These are phyloP conservation scores for Lipomyces yamadae DNA, from an alignment of 805 yeast species.

Conservation along the genomic window DNA sequence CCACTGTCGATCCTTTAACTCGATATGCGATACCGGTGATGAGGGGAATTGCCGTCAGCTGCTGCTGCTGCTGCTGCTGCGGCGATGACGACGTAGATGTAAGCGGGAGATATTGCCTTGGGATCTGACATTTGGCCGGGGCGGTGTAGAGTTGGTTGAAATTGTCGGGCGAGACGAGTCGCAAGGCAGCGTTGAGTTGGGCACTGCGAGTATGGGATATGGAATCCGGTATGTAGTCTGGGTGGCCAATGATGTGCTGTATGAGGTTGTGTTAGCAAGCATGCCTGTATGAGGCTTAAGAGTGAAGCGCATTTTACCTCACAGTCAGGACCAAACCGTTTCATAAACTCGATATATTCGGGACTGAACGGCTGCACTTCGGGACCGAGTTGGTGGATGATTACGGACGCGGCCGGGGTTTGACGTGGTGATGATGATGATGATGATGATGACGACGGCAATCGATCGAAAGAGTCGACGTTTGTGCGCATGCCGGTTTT, in stretches of 20 bases:
- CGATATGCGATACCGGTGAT: slow-evolving; percentile 13
- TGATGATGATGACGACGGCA: too few relatives aligned
- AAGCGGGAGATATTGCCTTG: slow-evolving; percentile 12
- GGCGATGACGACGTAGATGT: neutral
- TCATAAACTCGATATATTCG: slow-evolving; percentile 54
- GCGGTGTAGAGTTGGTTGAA: slow-evolving; percentile 34
- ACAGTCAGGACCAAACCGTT: slow-evolving; percentile 46
- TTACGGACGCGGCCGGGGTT: slow-evolving; percentile 48
- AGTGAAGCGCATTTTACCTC: too few relatives aligned
- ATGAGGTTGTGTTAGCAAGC: neutral
- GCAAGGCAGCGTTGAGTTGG: slow-evolving; percentile 40
- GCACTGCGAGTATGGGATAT: slow-evolving; percentile 64
- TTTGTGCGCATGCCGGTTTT: slow-evolving; percentile 37
- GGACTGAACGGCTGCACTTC: slow-evolving; percentile 55
- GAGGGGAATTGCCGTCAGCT: slow-evolving; percentile 15
- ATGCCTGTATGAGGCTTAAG: neutral
- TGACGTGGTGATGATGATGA: neutral
- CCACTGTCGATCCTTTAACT: slow-evolving; percentile 12
- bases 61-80: neutral
- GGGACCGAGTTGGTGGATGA: slow-evolving; percentile 79
- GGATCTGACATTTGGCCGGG: slow-evolving; percentile 1
- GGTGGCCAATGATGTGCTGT: slow-evolving; percentile 74
- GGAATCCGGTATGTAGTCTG: slow-evolving; percentile 62
- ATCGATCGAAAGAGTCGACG: slow-evolving; percentile 8
- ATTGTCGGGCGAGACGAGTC: slow-evolving; percentile 42